A percentile compares a stretch with the other conserved stretches of the same genome.
These are phyloP conservation scores for Pholiota conissans DNA, from an alignment of 768 basidiomycete genomes.

Conservation along the genomic window DNA sequence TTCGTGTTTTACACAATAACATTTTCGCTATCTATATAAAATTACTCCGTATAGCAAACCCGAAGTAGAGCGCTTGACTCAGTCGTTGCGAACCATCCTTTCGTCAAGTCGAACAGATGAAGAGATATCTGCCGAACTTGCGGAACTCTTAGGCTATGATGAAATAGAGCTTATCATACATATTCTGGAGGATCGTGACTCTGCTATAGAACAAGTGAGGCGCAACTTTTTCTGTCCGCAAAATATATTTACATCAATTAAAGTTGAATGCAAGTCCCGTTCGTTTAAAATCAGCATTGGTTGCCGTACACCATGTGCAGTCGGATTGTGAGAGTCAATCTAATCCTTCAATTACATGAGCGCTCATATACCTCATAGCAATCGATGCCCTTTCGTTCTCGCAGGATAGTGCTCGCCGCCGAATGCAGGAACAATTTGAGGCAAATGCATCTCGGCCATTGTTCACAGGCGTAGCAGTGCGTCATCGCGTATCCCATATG, in stretches of 20 bases:
- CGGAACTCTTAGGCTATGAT: constrained; percentile 83
- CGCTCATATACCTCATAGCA: not conserved
- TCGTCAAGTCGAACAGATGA: constrained; percentile 57
- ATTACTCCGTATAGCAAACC: constrained; percentile 5
- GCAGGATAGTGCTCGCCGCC: constrained; percentile 50
- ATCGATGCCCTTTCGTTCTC: constrained; percentile 27
- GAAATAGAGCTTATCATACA: constrained; percentile 77
- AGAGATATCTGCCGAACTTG: constrained; percentile 73
- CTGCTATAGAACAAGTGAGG: constrained; percentile 50
- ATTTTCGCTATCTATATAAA: not conserved
- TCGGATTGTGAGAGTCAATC: not conserved
- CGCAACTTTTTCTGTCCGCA: not conserved
- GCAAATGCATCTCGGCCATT: constrained; percentile 67
- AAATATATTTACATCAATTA: constrained; percentile 9
- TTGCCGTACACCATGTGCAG: not conserved
- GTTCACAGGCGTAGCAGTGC: constrained; percentile 56
- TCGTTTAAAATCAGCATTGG: not conserved
- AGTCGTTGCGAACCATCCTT: constrained; percentile 31
- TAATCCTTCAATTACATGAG: not conserved
- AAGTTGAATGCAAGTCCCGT: constrained; percentile 9
- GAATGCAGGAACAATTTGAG: constrained; percentile 61
- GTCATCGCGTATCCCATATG: constrained; percentile 9
- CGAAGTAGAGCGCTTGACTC: constrained; percentile 11
- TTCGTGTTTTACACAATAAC: not conserved
- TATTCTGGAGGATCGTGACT: constrained; percentile 58